Evolutionary conservation across 495 filamentous ascomycete species (phyloP).

Genomic region (Penicillium lividum): DNA sequence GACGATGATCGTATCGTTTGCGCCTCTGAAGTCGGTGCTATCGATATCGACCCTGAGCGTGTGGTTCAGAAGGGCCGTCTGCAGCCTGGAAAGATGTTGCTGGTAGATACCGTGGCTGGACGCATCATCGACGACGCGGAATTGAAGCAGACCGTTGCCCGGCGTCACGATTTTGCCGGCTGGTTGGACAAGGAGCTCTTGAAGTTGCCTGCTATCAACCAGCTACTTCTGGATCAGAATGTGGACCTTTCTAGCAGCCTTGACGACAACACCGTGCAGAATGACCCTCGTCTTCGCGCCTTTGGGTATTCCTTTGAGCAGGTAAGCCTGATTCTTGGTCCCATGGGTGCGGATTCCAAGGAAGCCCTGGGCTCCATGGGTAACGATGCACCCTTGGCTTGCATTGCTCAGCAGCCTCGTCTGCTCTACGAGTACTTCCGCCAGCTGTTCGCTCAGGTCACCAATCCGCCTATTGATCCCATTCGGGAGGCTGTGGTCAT

Average conservation of each 20-base stretch:
- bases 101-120: slow-evolving; percentile 93
- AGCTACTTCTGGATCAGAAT: slow-evolving; percentile 57
- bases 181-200: slow-evolving; percentile 91
- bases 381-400: slow-evolving; percentile 95
- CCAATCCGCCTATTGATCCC: slow-evolving; percentile 97
- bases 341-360: slow-evolving; percentile 98
- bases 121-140: slow-evolving; percentile 96
- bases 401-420: slow-evolving; percentile 84
- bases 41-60: slow-evolving; percentile 84
- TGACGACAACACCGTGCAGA: slow-evolving; percentile 76
- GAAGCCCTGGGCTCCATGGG: slow-evolving; percentile 99
- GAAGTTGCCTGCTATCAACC: slow-evolving; percentile 72
- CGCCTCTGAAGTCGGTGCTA: slow-evolving; percentile 96
- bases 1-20: slow-evolving; percentile 99
- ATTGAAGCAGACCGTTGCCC: slow-evolving; percentile 85
- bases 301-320: slow-evolving; percentile 98
- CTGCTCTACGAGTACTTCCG: slow-evolving; percentile 98
- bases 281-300: slow-evolving; percentile 80
- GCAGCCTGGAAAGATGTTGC: slow-evolving; percentile 95
- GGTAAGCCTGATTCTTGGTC: slow-evolving; percentile 87
- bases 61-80: slow-evolving; percentile 94
- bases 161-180: slow-evolving; percentile 78
- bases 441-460: slow-evolving; percentile 98
- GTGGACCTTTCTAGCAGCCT: slow-evolving; percentile 64
- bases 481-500: slow-evolving; percentile 99